phyloP scores from a whole-genome alignment of 164 flowering plant genomes.

The Cinnamomum chago region DNA sequence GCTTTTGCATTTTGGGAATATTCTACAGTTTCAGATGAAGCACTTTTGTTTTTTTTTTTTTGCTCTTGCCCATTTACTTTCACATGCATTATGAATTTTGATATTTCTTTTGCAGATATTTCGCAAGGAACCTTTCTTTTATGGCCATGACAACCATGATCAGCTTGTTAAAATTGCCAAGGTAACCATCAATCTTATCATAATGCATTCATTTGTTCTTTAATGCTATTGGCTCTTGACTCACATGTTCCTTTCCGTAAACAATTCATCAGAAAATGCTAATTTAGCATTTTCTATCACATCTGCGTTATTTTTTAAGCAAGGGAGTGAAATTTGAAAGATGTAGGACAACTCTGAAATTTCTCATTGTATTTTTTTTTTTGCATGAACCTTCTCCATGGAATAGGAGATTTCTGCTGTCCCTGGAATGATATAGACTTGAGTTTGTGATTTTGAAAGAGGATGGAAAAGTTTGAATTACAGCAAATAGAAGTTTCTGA shows the following conservation, averaged over 20 bases:
- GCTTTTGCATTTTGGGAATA: constrained; percentile 2
- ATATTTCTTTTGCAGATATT: constrained; percentile 48
- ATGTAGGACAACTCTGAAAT: background rate
- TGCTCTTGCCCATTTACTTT: background rate
- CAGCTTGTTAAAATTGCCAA: constrained; percentile 87
- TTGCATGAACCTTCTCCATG: background rate
- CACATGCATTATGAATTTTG: background rate
- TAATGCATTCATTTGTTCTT: background rate
- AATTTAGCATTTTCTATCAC: too few relatives aligned
- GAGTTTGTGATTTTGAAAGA: background rate
- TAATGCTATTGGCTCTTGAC: background rate
- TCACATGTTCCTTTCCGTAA: background rate
- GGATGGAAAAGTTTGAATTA: too few relatives aligned
- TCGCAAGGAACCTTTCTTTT: constrained; percentile 83
- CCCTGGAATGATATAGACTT: background rate
- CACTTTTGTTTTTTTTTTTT: background rate
- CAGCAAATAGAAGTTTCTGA: too few relatives aligned
- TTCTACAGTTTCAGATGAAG: background rate
- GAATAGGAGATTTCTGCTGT: background rate
- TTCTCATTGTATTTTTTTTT: background rate
- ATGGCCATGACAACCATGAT: constrained; percentile 85
- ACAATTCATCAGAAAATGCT: too few relatives aligned
- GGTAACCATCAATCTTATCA: constrained; percentile 26
- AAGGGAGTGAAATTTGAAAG: too few relatives aligned
- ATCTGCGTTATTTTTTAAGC: too few relatives aligned